phyloP scores from a whole-genome alignment of 768 basidiomycete genomes.

The Hericium alpestre region DNA sequence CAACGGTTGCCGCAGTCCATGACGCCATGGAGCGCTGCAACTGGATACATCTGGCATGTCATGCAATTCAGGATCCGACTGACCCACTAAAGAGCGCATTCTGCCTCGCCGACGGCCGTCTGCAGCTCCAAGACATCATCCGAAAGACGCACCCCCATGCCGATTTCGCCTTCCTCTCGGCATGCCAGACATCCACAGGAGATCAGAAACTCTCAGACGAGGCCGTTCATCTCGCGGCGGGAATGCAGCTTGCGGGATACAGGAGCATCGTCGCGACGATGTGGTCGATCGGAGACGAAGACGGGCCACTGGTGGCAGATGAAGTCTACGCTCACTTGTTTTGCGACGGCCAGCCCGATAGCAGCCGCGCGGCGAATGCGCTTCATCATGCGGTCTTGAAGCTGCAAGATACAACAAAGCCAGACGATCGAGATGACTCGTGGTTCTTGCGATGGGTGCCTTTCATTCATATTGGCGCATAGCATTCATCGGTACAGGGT shows the following conservation, averaged over 20 bases:
- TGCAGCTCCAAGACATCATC: no score
- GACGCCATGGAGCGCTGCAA: background rate
- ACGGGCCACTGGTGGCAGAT: background rate
- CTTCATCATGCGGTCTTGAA: background rate
- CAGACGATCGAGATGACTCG: background rate
- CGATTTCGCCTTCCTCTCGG: no score
- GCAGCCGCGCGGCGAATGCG: background rate
- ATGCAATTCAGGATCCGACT: background rate
- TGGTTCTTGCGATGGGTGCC: no score
- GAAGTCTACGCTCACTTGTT: background rate
- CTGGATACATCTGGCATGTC: background rate
- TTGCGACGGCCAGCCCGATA: background rate
- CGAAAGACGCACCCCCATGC: no score
- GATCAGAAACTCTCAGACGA: background rate
- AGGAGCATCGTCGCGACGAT: background rate
- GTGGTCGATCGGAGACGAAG: background rate
- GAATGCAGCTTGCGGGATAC: background rate
- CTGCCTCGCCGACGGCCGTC: no score
- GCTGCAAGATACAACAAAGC: background rate
- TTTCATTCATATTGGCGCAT: background rate
- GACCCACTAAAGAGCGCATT: background rate
- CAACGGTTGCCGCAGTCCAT: background rate
- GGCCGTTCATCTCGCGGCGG: background rate
- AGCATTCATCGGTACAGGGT: background rate
- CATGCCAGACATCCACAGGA: background rate